These are phyloP conservation scores for Scutellaria galericulata DNA, from an alignment of 257 asterid genomes.

Conservation along the genomic window DNA sequence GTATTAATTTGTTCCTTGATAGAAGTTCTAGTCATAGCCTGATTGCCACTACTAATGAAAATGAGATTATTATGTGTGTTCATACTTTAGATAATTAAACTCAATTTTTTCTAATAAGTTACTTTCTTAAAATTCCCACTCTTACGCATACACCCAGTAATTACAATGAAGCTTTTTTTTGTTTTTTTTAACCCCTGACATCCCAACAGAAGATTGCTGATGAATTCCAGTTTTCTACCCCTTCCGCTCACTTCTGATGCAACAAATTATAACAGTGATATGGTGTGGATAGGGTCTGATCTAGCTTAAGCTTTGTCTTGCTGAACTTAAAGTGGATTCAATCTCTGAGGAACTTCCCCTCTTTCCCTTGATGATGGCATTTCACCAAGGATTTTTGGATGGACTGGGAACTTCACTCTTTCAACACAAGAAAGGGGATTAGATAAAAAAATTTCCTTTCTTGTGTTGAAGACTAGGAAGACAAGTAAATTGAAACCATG, in stretches of 20 bases:
- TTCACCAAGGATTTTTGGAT: too few species aligned
- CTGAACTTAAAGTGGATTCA: neutral
- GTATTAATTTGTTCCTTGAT: neutral
- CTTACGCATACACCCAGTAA: neutral
- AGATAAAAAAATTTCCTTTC: too few species aligned
- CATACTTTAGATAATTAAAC: neutral
- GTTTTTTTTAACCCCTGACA: neutral
- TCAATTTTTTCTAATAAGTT: neutral
- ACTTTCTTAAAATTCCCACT: neutral
- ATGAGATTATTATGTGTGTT: neutral
- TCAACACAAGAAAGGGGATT: too few species aligned
- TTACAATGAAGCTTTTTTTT: neutral
- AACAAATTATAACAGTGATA: neutral
- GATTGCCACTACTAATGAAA: neutral
- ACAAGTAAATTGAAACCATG: neutral
- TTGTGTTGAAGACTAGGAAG: neutral
- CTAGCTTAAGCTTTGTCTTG: conserved; percentile 12
- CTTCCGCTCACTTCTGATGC: neutral
- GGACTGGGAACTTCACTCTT: too few species aligned
- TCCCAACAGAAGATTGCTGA: neutral
- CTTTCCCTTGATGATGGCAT: too few species aligned
- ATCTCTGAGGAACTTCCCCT: too few species aligned
- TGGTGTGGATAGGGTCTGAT: neutral
- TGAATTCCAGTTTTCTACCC: neutral
- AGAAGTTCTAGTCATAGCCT: neutral